These are phyloP conservation scores for Litchi chinensis DNA, from an alignment of 345 rosid genomes.

Conservation along the genomic window DNA sequence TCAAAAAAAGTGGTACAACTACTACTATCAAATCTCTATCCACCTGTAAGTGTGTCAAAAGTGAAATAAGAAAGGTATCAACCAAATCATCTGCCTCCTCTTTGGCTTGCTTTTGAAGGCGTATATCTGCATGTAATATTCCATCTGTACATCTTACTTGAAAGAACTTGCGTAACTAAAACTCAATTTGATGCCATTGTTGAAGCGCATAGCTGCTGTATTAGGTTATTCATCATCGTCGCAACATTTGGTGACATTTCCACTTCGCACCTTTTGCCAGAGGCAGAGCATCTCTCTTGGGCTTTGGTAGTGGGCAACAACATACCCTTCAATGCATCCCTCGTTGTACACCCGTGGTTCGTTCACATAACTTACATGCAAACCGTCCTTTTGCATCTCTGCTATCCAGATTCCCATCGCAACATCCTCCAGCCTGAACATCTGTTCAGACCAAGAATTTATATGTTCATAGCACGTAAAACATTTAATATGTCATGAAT, in stretches of 20 bases:
- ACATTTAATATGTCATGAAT: too few species aligned
- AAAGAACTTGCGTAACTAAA: not conserved
- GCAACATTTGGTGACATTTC: constrained; percentile 3
- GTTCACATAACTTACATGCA: constrained; percentile 31
- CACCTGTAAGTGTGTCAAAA: not conserved
- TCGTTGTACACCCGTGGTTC: constrained; percentile 34
- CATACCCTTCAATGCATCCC: constrained; percentile 42
- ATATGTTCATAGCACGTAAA: not conserved
- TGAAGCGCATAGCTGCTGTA: not conserved
- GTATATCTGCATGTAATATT: not conserved
- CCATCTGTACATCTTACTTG: not conserved
- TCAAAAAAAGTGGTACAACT: too few species aligned
- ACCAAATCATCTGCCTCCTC: not conserved
- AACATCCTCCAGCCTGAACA: constrained; percentile 47
- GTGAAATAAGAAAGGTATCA: not conserved
- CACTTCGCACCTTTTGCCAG: constrained; percentile 40
- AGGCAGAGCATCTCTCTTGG: constrained; percentile 46
- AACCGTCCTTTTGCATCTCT: constrained; percentile 34
- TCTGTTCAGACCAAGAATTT: constrained; percentile 24
- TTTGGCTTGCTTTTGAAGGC: not conserved
- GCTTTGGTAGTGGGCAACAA: constrained; percentile 47
- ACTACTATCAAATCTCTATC: not conserved
- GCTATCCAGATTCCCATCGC: constrained; percentile 56
- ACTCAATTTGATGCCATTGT: not conserved
- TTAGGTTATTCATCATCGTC: not conserved